These are phyloP conservation scores for Tetradesmus lagerheimii DNA, from an alignment of 139 green algal species.

Conservation along the genomic window DNA sequence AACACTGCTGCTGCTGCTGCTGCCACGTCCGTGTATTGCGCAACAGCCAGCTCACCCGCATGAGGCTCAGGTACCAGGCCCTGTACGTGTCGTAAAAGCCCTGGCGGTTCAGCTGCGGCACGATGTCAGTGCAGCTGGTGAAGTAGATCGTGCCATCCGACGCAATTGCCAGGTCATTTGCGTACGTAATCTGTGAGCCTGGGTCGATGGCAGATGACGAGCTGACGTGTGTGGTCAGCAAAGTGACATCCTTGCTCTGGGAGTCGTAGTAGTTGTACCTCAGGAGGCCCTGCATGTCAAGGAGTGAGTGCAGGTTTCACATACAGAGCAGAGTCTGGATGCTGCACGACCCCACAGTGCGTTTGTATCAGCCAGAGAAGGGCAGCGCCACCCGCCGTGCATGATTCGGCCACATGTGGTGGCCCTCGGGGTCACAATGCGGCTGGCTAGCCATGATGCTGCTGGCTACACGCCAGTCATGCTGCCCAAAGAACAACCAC, in stretches of 20 bases:
- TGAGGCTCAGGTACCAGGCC: constrained; percentile 5
- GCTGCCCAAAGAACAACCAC: no score
- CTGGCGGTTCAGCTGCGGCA: neutral
- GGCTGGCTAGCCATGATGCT: no score
- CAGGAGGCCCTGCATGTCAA: constrained; percentile 41
- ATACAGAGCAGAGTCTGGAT: no score
- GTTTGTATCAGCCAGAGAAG: no score
- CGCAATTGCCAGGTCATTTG: constrained; percentile 77
- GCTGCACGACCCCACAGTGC: no score
- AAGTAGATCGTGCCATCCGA: constrained; percentile 75
- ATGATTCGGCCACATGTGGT: no score
- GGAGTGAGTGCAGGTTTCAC: no score
- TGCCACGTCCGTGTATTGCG: no score
- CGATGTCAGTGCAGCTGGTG: constrained; percentile 45
- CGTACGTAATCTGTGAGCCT: constrained; percentile 57
- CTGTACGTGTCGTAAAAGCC: constrained; percentile 27
- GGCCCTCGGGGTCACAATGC: no score
- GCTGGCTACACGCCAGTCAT: neutral
- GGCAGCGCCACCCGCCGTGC: no score
- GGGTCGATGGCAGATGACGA: constrained; percentile 27
- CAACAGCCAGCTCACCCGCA: neutral
- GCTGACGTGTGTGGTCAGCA: constrained; percentile 46
- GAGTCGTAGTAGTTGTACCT: constrained; percentile 37
- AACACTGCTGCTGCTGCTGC: neutral
- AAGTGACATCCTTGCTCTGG: neutral